Conservation (phyloP, 805 yeast species). For the Ogataea salicorniae region DNA sequence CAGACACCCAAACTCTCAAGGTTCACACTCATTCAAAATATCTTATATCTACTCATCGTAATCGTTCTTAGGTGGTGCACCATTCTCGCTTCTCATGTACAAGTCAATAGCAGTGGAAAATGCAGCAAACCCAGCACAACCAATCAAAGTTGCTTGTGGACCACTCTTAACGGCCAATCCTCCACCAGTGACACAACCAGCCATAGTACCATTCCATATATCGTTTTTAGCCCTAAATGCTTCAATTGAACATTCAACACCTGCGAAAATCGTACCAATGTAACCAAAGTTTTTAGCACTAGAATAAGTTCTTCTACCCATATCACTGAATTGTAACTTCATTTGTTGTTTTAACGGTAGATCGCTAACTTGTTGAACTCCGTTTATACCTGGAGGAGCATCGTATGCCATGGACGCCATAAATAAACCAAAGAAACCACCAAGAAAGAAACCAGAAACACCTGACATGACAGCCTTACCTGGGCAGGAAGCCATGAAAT, state of each 20-base stretch:
- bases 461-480: slow-evolving; percentile 91
- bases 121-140: slow-evolving; percentile 97
- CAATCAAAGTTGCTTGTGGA: slow-evolving; percentile 84
- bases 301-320: slow-evolving; percentile 83
- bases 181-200: slow-evolving; percentile 97
- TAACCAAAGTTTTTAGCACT: slow-evolving; percentile 93
- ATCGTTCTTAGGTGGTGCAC: slow-evolving; percentile 81
- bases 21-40: neutral
- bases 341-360: slow-evolving; percentile 90
- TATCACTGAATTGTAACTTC: slow-evolving; percentile 84
- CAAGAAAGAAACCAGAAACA: slow-evolving; percentile 87
- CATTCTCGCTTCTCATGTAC: slow-evolving; percentile 79
- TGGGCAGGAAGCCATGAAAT: slow-evolving; percentile 87
- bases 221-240: slow-evolving; percentile 86
- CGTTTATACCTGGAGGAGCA: slow-evolving; percentile 57
- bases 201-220: slow-evolving; percentile 82
- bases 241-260: slow-evolving; percentile 88
- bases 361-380: slow-evolving; percentile 56
- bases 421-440: slow-evolving; percentile 93
- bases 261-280: slow-evolving; percentile 86
- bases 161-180: slow-evolving; percentile 91
- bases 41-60: slow-evolving; percentile 50
- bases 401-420: slow-evolving; percentile 90
- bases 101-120: slow-evolving; percentile 86
- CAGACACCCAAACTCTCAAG: neutral